Conservation (phyloP, 371 early-diverging fungal species). For the Zychaea mexicana region DNA sequence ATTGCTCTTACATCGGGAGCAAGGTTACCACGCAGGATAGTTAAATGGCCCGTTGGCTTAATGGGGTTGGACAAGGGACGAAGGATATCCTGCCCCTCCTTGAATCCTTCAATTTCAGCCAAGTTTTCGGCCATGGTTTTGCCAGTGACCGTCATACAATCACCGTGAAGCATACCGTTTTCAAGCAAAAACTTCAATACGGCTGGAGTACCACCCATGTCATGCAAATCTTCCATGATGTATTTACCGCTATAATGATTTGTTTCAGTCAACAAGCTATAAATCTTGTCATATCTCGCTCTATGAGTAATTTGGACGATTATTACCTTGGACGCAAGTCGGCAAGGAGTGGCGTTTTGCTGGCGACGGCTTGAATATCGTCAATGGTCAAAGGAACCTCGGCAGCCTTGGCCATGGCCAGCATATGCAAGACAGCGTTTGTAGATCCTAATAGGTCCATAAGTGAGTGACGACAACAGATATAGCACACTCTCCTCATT, state of each 20-base stretch:
- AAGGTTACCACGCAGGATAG: slow-evolving; percentile 77
- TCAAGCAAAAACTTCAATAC: slow-evolving; percentile 85
- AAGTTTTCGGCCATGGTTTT: slow-evolving; percentile 92
- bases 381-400: slow-evolving; percentile 82
- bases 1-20: slow-evolving; percentile 65
- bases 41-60: slow-evolving; percentile 80
- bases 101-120: slow-evolving; percentile 66
- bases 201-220: slow-evolving; percentile 87
- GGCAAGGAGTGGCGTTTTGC: slow-evolving; percentile 87
- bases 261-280: not conserved
- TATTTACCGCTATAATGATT: slow-evolving; percentile 79
- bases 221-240: slow-evolving; percentile 92
- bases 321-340: slow-evolving; percentile 85
- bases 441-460: slow-evolving; percentile 70
- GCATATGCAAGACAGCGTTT: slow-evolving; percentile 95
- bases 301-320: not conserved
- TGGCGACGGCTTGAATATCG: slow-evolving; percentile 89
- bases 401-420: slow-evolving; percentile 90
- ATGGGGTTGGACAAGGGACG: slow-evolving; percentile 68
- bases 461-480: not conserved
- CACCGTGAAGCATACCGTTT: slow-evolving; percentile 81
- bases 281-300: not conserved
- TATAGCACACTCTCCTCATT: not conserved
- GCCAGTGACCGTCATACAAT: slow-evolving; percentile 92
- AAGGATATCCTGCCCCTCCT: slow-evolving; percentile 70